Base-by-base conservation (phyloP, 108 stramenopile species). In the Discostella stelligeroides region DNA sequence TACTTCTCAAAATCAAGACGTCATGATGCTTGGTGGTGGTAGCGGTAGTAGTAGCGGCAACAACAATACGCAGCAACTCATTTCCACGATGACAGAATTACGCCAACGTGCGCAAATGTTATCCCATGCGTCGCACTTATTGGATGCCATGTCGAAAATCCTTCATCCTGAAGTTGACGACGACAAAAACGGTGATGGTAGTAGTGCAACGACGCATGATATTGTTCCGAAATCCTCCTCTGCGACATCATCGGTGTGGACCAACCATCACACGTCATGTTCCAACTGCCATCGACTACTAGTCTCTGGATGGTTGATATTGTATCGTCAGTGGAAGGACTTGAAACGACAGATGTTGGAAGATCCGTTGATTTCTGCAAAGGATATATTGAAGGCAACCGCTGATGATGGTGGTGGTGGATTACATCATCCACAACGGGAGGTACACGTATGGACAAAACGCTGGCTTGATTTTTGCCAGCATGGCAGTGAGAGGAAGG, bases 401-500 rank as follows among this genome's bases (percentile, higher is more conserved):
- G 37, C 10, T 0, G 21, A 50, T 23, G 15, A 21, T 17, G 47
- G 23, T 20, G 30, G 60, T 25, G n/a, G n/a, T n/a, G n/a, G n/a
- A n/a, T n/a, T n/a, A n/a, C n/a, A n/a, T n/a, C 60, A 40, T 28
- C 70, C 61, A 8, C 61, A 56, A 47, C 39, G 37, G 15, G 42
- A 68, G 27, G 47, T 60, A 13, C 55, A 25, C 38, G 8, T 7
- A 0, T 68, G 38, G 34, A 30, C 61, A 2, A 56, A 68, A 43
- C 56, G 29, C 12, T 76, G 75, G 75, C 62, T 76, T 18, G 30
- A 41, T 6, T 76, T 76, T 56, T 73, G 72, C 43, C 42, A 59
- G 30, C 4, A 34, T 11, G 48, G 8, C 14, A 17, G 24, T 10
- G 50, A 51, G 4, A 12, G 18, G 28, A 9, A 14, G 43, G 25